Conservation (phyloP, 192 early-diverging fungal species). For the Backusella morwellensis region DNA sequence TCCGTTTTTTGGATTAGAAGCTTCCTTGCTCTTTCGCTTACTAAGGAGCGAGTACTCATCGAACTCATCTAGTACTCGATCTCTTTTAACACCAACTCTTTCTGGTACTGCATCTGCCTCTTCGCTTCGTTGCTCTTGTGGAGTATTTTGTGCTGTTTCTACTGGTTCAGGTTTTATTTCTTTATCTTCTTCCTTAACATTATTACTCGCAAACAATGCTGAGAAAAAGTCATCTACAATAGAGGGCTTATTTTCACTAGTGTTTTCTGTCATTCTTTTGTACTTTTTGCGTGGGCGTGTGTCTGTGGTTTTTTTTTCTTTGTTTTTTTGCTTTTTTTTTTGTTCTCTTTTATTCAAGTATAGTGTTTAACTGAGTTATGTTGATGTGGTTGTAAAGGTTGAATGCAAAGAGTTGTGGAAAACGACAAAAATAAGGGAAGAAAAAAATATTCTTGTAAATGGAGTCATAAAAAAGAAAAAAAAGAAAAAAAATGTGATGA, state of each 20-base stretch:
- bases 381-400: neutral
- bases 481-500: neutral
- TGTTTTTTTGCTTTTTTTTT: neutral
- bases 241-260: slow-evolving; percentile 13
- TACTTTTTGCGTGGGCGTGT: neutral
- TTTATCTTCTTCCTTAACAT: neutral
- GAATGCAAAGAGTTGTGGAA: neutral
- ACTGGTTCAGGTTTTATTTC: neutral
- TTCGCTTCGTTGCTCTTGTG: neutral
- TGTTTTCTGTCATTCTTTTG: slow-evolving; percentile 6
- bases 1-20: slow-evolving; percentile 1
- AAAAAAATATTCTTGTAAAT: neutral
- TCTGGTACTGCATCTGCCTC: neutral
- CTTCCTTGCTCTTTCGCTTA: slow-evolving; percentile 11
- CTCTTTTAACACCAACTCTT: slow-evolving; percentile 7
- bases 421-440: neutral
- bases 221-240: slow-evolving; percentile 33
- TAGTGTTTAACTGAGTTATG: neutral
- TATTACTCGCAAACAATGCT: slow-evolving; percentile 29
- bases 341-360: neutral
- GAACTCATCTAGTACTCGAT: slow-evolving; percentile 23
- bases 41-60: slow-evolving; percentile 26
- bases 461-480: neutral
- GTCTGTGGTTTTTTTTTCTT: neutral
- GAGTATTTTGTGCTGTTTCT: neutral